phyloP scores from a whole-genome alignment of 1,284 basidiomycete genomes.

The Rhodotorula sp. region DNA sequence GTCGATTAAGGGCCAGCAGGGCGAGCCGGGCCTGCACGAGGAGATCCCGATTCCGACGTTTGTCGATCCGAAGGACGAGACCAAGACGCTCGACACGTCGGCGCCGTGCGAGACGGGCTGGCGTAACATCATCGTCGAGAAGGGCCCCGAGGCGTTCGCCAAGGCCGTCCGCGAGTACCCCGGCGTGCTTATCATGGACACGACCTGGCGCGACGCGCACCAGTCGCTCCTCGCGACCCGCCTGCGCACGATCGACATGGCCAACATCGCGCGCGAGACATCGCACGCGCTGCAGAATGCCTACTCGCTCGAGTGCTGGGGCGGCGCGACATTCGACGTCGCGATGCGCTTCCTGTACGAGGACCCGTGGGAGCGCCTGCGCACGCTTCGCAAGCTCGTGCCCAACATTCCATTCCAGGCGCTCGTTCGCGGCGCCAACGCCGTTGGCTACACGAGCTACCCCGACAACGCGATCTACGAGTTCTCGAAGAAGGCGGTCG shows the following conservation, averaged over 20 bases:
- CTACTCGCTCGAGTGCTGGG: slow-evolving; percentile 98
- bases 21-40: slow-evolving; percentile 90
- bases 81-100: slow-evolving; percentile 74
- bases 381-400: slow-evolving; percentile 90
- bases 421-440: slow-evolving; percentile 97
- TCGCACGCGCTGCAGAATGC: slow-evolving; percentile 92
- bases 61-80: slow-evolving; percentile 72
- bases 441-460: slow-evolving; percentile 98
- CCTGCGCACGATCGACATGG: slow-evolving; percentile 94
- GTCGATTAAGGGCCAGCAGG: slow-evolving; percentile 81
- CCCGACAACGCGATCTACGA: slow-evolving; percentile 75
- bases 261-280: slow-evolving; percentile 98
- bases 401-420: slow-evolving; percentile 99
- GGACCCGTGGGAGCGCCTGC: slow-evolving; percentile 98
- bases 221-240: slow-evolving; percentile 97
- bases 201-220: slow-evolving; percentile 99
- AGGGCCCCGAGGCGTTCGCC: slow-evolving; percentile 97
- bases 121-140: slow-evolving; percentile 98
- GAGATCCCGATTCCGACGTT: slow-evolving; percentile 85
- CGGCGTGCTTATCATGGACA: slow-evolving; percentile 76
- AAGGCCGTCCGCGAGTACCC: slow-evolving; percentile 97
- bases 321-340: slow-evolving; percentile 98
- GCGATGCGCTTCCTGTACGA: slow-evolving; percentile 99
- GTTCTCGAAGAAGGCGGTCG: slow-evolving; percentile 74
- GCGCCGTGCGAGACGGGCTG: slow-evolving; percentile 86